phyloP scores from a whole-genome alignment of 1,139 yeast species.

The Geotrichum fermentans region DNA sequence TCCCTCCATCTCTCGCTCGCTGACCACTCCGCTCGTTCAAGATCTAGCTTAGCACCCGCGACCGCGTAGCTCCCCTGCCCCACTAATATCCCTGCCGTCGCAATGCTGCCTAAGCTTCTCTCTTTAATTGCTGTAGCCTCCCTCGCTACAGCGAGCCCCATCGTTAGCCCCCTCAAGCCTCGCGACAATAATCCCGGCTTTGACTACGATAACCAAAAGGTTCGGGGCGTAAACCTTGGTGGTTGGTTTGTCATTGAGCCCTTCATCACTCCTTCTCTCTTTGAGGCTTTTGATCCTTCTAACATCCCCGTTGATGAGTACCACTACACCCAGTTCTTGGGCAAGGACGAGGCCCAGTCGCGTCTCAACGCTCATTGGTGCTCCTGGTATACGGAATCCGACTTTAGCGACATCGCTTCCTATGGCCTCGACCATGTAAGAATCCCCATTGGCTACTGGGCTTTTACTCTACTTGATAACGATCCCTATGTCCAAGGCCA shows the following conservation, averaged over 20 bases:
- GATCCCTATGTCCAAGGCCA: slow-evolving; percentile 94
- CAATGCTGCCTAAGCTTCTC: not conserved
- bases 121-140: not conserved
- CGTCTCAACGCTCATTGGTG: slow-evolving; percentile 70
- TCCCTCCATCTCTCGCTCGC: too few species aligned
- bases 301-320: slow-evolving; percentile 81
- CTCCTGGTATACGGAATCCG: slow-evolving; percentile 71
- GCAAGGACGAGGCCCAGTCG: slow-evolving; percentile 51
- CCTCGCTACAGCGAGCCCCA: not conserved
- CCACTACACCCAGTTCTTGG: slow-evolving; percentile 59
- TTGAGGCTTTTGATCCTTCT: slow-evolving; percentile 46
- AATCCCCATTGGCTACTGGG: slow-evolving; percentile 96
- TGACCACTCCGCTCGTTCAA: too few species aligned
- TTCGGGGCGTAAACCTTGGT: slow-evolving; percentile 80
- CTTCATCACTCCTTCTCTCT: slow-evolving; percentile 78
- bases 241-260: slow-evolving; percentile 90
- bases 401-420: slow-evolving; percentile 54
- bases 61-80: too few species aligned
- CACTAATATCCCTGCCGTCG: too few species aligned
- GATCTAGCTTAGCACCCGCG: too few species aligned
- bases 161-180: not conserved
- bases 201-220: slow-evolving; percentile 50
- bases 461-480: slow-evolving; percentile 54
- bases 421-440: slow-evolving; percentile 82
- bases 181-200: slow-evolving; percentile 24